A percentile compares a stretch with the other conserved stretches of the same genome.
Conservation (phyloP, 345 rosid genomes). For the Murraya paniculata region DNA sequence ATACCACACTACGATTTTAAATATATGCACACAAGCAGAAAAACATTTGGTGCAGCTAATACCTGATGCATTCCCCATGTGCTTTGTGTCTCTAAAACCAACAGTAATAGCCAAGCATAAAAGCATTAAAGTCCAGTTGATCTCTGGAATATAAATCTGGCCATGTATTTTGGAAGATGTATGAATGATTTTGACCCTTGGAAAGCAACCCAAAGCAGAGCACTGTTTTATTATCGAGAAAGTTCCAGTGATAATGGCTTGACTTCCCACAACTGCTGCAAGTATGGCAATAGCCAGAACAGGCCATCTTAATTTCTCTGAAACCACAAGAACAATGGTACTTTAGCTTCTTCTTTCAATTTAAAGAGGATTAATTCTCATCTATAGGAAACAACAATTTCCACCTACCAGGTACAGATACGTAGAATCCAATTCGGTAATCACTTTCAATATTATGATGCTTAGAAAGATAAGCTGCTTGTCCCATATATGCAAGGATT, state of each 20-base stretch:
- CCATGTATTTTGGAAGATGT: conserved; percentile 92
- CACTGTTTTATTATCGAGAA: conserved; percentile 97
- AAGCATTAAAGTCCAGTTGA: conserved; percentile 95
- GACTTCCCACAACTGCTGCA: conserved; percentile 98
- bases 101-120: conserved; percentile 91
- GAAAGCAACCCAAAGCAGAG: conserved; percentile 91
- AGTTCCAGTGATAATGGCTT: conserved; percentile 95
- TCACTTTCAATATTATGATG: conserved; percentile 62
- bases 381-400: conserved; percentile 8
- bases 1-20: not conserved
- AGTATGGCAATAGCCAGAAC: conserved; percentile 89
- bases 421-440: conserved; percentile 85
- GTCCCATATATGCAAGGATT: conserved; percentile 99
- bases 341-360: conserved; percentile 1
- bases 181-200: conserved; percentile 84
- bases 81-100: conserved; percentile 89
- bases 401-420: conserved; percentile 82
- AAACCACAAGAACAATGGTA: conserved; percentile 11
- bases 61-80: conserved; percentile 94
- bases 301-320: conserved; percentile 94
- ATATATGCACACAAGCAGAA: not conserved
- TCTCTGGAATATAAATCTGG: conserved; percentile 94
- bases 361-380: not conserved
- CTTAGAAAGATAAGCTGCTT: conserved; percentile 89
- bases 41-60: not conserved